Percentiles rank a stretch among this genome's conserved stretches.
phyloP scores from a whole-genome alignment of 139 green algal species.

The Chlorella sp. region DNA sequence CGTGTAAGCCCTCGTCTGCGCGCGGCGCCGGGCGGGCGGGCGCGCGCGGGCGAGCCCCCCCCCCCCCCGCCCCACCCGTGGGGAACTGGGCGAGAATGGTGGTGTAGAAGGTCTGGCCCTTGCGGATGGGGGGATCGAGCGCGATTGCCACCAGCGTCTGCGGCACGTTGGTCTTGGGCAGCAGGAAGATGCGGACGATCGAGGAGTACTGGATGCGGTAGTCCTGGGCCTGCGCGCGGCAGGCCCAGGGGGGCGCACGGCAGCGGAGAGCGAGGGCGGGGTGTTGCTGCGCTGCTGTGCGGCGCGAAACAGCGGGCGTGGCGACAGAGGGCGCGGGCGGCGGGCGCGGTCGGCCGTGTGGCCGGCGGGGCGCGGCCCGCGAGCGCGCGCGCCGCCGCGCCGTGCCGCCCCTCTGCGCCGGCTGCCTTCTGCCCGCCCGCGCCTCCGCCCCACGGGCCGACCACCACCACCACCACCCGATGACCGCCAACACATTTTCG shows the following conservation, averaged over 20 bases:
- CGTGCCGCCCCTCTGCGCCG: too few relatives aligned
- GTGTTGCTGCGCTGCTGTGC: neutral
- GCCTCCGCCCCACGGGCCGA: too few relatives aligned
- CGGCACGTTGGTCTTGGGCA: constrained; percentile 85
- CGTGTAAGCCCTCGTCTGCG: too few relatives aligned
- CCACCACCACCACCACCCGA: too few relatives aligned
- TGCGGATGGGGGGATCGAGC: constrained; percentile 93
- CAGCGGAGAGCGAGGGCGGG: neutral
- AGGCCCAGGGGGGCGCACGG: constrained; percentile 4
- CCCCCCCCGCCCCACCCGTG: neutral
- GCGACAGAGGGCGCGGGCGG: neutral
- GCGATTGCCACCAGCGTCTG: constrained; percentile 89
- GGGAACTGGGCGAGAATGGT: constrained; percentile 92
- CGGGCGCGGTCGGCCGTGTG: neutral
- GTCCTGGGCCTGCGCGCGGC: constrained; percentile 76
- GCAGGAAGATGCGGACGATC: constrained; percentile 88
- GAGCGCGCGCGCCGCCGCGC: too few relatives aligned
- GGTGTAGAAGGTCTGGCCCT: constrained; percentile 96
- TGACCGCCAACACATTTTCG: too few relatives aligned
- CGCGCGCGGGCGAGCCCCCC: too few relatives aligned
- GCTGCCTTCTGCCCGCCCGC: too few relatives aligned
- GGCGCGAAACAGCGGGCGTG: neutral
- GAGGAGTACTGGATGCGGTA: constrained; percentile 94
- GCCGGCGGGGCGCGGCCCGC: neutral
- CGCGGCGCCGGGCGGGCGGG: too few relatives aligned